Evolutionary conservation across 106 monocot genomes (phyloP).

Genomic region (Iris macrosiphon): DNA sequence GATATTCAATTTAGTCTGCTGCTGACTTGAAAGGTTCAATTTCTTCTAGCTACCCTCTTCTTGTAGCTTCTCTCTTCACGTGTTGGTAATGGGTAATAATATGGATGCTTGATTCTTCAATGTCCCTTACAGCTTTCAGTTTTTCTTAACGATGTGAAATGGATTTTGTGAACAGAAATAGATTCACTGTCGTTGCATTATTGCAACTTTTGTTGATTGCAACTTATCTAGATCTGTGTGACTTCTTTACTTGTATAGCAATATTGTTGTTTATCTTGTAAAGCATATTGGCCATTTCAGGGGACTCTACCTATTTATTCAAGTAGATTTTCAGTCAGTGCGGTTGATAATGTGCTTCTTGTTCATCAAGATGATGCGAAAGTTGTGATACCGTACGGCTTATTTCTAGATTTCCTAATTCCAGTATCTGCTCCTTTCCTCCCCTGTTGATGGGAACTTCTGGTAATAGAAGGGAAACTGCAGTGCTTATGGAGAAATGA

Average conservation of each 20-base stretch:
- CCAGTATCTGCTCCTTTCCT: slow-evolving; percentile 96
- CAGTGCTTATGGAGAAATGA: slow-evolving; percentile 63
- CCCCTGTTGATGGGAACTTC: slow-evolving; percentile 51
- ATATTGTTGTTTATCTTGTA: too few species aligned
- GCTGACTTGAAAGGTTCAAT: too few species aligned
- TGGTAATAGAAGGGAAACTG: slow-evolving; percentile 21
- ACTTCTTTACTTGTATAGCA: too few species aligned
- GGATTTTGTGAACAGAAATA: neutral
- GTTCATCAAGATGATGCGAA: slow-evolving; percentile 97
- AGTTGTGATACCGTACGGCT: slow-evolving; percentile 86
- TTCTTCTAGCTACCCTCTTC: too few species aligned
- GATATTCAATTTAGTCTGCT: too few species aligned
- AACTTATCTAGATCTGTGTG: neutral
- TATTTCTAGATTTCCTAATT: slow-evolving; percentile 66
- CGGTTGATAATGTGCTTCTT: slow-evolving; percentile 87
- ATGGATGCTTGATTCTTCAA: neutral
- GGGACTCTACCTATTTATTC: slow-evolving; percentile 80
- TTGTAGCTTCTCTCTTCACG: too few species aligned
- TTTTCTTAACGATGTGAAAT: neutral
- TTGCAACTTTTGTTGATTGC: neutral
- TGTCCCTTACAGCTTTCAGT: neutral
- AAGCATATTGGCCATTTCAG: slow-evolving; percentile 32
- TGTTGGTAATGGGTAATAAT: too few species aligned
- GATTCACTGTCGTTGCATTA: neutral
- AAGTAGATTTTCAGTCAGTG: slow-evolving; percentile 68